Evolutionary conservation across 1,284 basidiomycete genomes (phyloP).

Genomic region (Amylostereum areolatum): DNA sequence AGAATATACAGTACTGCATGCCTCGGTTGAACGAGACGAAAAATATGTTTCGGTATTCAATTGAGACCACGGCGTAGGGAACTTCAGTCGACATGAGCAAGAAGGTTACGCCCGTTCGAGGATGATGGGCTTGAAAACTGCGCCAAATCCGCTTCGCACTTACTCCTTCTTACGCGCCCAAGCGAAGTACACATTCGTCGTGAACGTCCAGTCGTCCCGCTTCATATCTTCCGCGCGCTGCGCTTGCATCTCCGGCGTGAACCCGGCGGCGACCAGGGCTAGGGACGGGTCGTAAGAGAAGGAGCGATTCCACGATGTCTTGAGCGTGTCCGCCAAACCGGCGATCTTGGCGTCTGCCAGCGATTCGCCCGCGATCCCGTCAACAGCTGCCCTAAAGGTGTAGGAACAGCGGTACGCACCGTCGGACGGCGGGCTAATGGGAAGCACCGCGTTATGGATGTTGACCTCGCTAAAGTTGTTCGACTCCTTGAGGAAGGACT

Average conservation of each 20-base stretch:
- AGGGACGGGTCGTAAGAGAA: background rate
- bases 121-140: too few species aligned
- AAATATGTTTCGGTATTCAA: too few species aligned
- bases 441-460: constrained; percentile 1
- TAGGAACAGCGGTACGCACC: background rate
- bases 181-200: background rate
- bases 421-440: background rate
- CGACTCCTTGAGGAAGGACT: constrained; percentile 1
- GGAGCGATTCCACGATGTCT: background rate
- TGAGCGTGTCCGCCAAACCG: background rate
- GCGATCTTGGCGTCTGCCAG: background rate
- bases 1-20: too few species aligned
- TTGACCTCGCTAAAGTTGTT: constrained; percentile 3
- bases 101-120: too few species aligned
- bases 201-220: background rate
- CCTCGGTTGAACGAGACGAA: too few species aligned
- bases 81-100: too few species aligned
- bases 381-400: background rate
- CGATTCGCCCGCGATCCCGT: background rate
- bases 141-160: background rate
- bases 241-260: background rate
- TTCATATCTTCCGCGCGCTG: background rate
- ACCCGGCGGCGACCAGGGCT: background rate
- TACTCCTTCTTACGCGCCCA: background rate
- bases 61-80: too few species aligned